A percentile compares a stretch with the other conserved stretches of the same genome.
phyloP scores from a whole-genome alignment of 805 yeast genomes.

The Kuraishia ogatae region DNA sequence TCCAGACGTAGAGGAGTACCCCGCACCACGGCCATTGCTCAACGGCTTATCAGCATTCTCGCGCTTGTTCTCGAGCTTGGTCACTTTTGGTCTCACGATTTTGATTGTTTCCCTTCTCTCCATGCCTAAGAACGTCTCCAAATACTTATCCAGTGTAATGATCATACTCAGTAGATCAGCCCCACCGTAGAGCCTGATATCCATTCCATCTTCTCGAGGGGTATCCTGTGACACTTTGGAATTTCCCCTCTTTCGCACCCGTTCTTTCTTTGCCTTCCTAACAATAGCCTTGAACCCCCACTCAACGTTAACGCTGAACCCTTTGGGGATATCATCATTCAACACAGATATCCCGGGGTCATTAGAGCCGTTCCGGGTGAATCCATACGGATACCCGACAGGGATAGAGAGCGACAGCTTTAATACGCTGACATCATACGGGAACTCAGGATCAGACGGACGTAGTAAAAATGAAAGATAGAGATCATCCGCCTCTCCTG shows the following conservation, averaged over 20 bases:
- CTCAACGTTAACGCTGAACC: conserved; percentile 60
- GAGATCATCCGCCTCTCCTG: conserved; percentile 10
- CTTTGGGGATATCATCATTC: conserved; percentile 63
- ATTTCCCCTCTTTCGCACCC: conserved; percentile 5
- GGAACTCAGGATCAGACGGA: conserved; percentile 70
- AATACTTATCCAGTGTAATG: conserved; percentile 42
- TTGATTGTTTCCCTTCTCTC: conserved; percentile 57
- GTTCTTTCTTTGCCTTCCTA: conserved; percentile 24
- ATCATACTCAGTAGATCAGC: conserved; percentile 47
- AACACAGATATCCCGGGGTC: conserved; percentile 45
- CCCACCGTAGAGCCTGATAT: conserved; percentile 24
- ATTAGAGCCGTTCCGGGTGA: conserved; percentile 12
- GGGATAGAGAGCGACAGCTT: conserved; percentile 50
- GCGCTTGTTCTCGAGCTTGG: conserved; percentile 7
- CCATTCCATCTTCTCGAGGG: conserved; percentile 9
- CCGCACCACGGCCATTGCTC: background rate
- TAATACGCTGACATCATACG: conserved; percentile 50
- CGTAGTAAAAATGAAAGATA: conserved; percentile 35
- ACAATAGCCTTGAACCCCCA: conserved; percentile 47
- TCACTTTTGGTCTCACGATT: conserved; percentile 29
- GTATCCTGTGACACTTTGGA: conserved; percentile 1
- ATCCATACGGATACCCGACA: conserved; percentile 35
- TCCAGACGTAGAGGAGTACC: background rate
- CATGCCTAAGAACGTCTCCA: conserved; percentile 50
- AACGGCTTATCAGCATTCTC: conserved; percentile 1